These are phyloP conservation scores for Pholiota molesta DNA, from an alignment of 768 basidiomycete species.

Conservation along the genomic window DNA sequence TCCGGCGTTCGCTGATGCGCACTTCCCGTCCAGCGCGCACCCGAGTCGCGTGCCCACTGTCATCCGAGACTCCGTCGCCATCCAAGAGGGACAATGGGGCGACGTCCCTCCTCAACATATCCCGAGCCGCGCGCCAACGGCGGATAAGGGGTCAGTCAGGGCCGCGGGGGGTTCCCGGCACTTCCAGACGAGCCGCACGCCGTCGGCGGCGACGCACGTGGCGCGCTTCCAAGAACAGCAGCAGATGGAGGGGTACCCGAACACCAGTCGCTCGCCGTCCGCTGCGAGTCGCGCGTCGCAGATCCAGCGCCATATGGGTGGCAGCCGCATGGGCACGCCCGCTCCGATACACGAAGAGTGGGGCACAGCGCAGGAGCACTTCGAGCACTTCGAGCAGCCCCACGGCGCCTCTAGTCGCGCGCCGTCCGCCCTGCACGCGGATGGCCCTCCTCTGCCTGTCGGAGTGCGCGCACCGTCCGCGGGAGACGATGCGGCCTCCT, in stretches of 20 bases:
- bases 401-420: not conserved
- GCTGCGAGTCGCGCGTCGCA: not conserved
- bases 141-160: not conserved
- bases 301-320: not conserved
- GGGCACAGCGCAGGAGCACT: not conserved
- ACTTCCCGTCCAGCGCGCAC: not conserved
- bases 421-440: not conserved
- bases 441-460: not conserved
- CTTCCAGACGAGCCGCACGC: slow-evolving; percentile 1
- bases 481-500: not conserved
- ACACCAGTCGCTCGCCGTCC: not conserved
- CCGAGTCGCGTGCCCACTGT: slow-evolving; percentile 3
- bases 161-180: not conserved
- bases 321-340: not conserved
- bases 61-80: slow-evolving; percentile 3
- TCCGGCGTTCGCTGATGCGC: not conserved
- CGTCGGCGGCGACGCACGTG: slow-evolving; percentile 3
- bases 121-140: slow-evolving; percentile 2
- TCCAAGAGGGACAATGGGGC: not conserved
- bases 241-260: no score
- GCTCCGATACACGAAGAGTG: not conserved
- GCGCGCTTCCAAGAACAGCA: slow-evolving; percentile 8
- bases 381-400: not conserved
- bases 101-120: not conserved
- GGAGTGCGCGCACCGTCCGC: not conserved